These are phyloP conservation scores for Talaromyces sp. DNA, from an alignment of 2,329 filamentous ascomycete species.

Conservation along the genomic window DNA sequence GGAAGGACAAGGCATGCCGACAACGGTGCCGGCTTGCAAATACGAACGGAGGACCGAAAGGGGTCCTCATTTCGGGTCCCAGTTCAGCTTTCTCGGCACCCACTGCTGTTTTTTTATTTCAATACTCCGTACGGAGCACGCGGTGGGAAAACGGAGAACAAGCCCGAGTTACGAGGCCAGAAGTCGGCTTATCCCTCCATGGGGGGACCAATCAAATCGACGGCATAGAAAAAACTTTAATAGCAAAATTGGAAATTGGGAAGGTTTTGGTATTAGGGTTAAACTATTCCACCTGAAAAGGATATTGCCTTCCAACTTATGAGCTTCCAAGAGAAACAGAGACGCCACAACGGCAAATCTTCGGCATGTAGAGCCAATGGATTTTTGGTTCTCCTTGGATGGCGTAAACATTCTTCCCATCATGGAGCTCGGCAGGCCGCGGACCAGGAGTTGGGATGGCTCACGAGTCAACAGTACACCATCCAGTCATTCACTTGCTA, in stretches of 20 bases:
- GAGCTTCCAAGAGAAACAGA: background rate
- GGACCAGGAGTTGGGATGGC: background rate
- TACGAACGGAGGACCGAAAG: background rate
- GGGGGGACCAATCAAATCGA: background rate
- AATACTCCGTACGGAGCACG: too few relatives aligned
- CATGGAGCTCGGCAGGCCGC: background rate
- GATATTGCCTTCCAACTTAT: background rate
- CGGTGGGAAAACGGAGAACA: background rate
- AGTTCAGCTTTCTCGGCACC: background rate
- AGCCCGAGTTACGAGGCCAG: background rate
- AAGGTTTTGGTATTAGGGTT: background rate
- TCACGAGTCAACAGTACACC: too few relatives aligned
- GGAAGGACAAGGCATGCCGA: conserved; percentile 3
- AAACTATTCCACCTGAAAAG: background rate
- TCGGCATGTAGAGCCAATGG: background rate
- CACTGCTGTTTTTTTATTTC: background rate
- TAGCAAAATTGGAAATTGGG: too few relatives aligned
- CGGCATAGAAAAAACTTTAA: background rate
- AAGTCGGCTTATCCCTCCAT: background rate
- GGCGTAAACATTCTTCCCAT: background rate
- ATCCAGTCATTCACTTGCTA: too few relatives aligned
- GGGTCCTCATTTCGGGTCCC: conserved; percentile 1
- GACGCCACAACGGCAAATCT: background rate
- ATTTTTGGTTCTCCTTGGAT: background rate
- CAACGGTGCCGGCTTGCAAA: background rate